phyloP scores from a whole-genome alignment of 1,284 basidiomycete species.

The Ganoderma resinaceum region DNA sequence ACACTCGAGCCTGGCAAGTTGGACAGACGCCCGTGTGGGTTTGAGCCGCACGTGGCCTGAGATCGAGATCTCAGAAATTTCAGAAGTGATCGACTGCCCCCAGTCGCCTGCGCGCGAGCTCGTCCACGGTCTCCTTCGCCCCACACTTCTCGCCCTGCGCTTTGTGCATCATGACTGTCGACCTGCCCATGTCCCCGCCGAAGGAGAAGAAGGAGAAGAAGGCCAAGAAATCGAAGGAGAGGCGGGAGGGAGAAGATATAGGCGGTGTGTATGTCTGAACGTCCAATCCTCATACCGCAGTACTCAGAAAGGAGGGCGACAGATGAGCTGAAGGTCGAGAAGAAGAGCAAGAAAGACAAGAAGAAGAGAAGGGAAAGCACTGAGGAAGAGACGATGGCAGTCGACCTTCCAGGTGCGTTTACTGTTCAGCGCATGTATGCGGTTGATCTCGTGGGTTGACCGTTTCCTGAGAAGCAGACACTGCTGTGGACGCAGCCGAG shows the following conservation, averaged over 20 bases:
- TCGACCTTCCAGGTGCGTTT: constrained; percentile 27
- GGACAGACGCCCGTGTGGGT: no score
- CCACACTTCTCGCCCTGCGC: not conserved
- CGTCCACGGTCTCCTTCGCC: not conserved
- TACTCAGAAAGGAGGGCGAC: not conserved
- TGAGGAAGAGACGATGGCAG: constrained; percentile 17
- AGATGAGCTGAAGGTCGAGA: constrained; percentile 17
- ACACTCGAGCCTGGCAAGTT: no score
- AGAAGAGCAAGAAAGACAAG: constrained; percentile 37
- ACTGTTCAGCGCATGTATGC: not conserved
- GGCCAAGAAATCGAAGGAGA: constrained; percentile 36
- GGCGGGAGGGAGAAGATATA: constrained; percentile 21
- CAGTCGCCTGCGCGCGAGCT: not conserved
- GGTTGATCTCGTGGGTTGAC: not conserved
- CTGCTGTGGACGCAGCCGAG: constrained; percentile 25
- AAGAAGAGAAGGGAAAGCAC: constrained; percentile 22
- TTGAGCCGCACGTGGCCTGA: not conserved
- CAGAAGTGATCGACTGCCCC: not conserved
- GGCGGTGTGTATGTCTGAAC: constrained; percentile 39
- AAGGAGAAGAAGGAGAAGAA: constrained; percentile 11
- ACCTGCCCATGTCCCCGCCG: not conserved
- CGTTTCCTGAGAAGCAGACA: not conserved
- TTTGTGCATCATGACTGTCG: constrained; percentile 15
- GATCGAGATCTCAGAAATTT: constrained; percentile 2
- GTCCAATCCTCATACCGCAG: not conserved